phyloP scores from a whole-genome alignment of 2,329 filamentous ascomycete genomes.

The Xenoacremonium recifei region DNA sequence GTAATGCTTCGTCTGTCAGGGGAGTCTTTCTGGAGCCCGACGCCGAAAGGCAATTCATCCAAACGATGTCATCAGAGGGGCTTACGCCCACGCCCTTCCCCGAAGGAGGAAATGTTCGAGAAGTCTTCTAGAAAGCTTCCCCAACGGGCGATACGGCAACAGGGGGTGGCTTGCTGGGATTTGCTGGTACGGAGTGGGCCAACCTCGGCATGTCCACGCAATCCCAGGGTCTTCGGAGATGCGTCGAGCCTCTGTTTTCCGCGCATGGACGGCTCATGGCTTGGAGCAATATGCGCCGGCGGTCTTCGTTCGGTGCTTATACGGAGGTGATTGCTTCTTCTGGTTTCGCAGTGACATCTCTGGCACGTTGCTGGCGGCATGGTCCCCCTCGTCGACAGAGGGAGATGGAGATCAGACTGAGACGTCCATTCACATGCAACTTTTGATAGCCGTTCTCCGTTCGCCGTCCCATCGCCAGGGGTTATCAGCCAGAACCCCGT shows the following conservation, averaged over 20 bases:
- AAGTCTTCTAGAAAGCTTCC: slow-evolving; percentile 24
- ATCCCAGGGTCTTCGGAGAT: slow-evolving; percentile 4
- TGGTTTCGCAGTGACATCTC: slow-evolving; percentile 12
- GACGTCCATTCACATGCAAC: slow-evolving; percentile 24
- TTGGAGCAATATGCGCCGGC: no score
- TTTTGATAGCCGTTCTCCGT: background rate
- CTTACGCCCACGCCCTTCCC: slow-evolving; percentile 5
- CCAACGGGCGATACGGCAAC: slow-evolving; percentile 4
- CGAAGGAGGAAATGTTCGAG: slow-evolving; percentile 18
- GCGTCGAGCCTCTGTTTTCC: no score
- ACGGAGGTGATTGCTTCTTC: slow-evolving; percentile 15
- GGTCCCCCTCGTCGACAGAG: no score
- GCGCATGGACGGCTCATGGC: no score
- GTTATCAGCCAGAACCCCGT: slow-evolving; percentile 1
- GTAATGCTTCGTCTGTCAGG: background rate
- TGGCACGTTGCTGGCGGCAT: slow-evolving; percentile 3
- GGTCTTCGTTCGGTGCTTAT: slow-evolving; percentile 28
- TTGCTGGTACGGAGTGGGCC: slow-evolving; percentile 9
- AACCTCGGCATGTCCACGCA: slow-evolving; percentile 8
- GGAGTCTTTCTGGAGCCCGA: background rate
- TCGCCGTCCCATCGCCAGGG: background rate
- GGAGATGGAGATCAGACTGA: slow-evolving; percentile 2
- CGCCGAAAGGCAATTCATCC: background rate
- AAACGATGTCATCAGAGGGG: background rate
- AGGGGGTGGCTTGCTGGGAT: slow-evolving; percentile 13